phyloP scores from a whole-genome alignment of 2,329 filamentous ascomycete genomes.

The Fusarium caatingaense region DNA sequence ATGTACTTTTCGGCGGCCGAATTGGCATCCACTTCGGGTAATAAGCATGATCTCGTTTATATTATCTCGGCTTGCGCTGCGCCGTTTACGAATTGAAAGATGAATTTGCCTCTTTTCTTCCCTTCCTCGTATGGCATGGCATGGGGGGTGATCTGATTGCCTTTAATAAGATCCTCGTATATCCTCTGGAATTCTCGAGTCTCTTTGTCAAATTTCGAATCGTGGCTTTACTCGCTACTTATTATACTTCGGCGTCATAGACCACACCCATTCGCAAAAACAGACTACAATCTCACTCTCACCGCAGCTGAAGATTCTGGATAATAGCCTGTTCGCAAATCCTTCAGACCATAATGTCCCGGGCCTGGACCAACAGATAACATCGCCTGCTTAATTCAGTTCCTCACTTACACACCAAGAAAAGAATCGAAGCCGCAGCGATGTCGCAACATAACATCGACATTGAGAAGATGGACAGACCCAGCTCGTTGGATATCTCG shows the following conservation, averaged over 20 bases:
- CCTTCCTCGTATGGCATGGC: not conserved
- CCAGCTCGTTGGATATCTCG: constrained; percentile 50
- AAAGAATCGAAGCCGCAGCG: not conserved
- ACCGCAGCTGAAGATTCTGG: not conserved
- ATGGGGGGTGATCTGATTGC: not conserved
- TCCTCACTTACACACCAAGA: not conserved
- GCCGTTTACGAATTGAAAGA: not conserved
- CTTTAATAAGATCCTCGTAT: constrained; percentile 1
- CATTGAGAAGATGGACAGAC: constrained; percentile 49
- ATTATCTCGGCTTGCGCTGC: not conserved
- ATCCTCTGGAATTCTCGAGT: not conserved
- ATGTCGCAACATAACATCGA: constrained; percentile 40
- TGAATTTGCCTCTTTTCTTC: constrained; percentile 11
- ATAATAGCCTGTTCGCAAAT: not conserved
- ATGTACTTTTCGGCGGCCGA: constrained; percentile 6
- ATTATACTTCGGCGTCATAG: constrained; percentile 29
- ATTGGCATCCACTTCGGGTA: constrained; percentile 23
- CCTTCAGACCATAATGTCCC: constrained; percentile 22
- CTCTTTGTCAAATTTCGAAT: not conserved
- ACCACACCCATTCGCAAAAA: not conserved
- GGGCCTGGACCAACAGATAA: constrained; percentile 32
- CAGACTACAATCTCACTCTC: not conserved
- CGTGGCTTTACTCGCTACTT: not conserved
- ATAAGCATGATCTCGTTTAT: constrained; percentile 28
- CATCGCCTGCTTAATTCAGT: not conserved